Base-by-base conservation (phyloP, 768 basidiomycete genomes). In the Harrya chromipes region DNA sequence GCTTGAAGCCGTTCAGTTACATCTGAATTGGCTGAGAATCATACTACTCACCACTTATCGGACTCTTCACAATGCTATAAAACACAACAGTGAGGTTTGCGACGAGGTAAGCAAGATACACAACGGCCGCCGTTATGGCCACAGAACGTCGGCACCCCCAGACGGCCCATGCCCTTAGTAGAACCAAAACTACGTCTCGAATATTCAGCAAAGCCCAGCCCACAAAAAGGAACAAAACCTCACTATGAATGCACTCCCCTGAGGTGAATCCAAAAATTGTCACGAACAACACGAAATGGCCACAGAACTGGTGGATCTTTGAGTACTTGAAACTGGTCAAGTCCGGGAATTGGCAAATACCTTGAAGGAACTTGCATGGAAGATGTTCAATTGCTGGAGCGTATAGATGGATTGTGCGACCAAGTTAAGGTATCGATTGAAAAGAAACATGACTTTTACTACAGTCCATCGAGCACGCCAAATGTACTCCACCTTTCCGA, bases 341-440 rank as follows among this genome's bases (percentile, higher is more conserved):
- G 33, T 3, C n/a, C n/a, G n/a, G 8, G 40, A 37, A 17, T 4
- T 7, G 9, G 9, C 10, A 34, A 10, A 19, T 26, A 60, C 59
- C 16, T 39, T 4, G 19, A 12, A 2, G 2, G 59, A 60, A 9
- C 23, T 7, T 12, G 52, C 29, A 13, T 29, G 43, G 19, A 57
- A 34, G 6, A 55, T 1, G 13, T 57, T 57, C 4, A 52, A 11
- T 37, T 62, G 60, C 24, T 59, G 50, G 12, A 61, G 36, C 11
- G 21, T 46, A 11, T 47, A 24, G 2, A 47, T 2, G 0, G 50
- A 35, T 20, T 59, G 60, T n/a, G 48, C 49, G 19, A 46, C 21
- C 20, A 61, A 16, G 13, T 45, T 55, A 0, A 42, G 50, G 12
- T 60, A 60, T 14, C 59, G 59, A 23, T 54, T 61, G 37, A 57